Conservation (phyloP, 2,329 filamentous ascomycete genomes). For the Pseudopithomyces chartarum region DNA sequence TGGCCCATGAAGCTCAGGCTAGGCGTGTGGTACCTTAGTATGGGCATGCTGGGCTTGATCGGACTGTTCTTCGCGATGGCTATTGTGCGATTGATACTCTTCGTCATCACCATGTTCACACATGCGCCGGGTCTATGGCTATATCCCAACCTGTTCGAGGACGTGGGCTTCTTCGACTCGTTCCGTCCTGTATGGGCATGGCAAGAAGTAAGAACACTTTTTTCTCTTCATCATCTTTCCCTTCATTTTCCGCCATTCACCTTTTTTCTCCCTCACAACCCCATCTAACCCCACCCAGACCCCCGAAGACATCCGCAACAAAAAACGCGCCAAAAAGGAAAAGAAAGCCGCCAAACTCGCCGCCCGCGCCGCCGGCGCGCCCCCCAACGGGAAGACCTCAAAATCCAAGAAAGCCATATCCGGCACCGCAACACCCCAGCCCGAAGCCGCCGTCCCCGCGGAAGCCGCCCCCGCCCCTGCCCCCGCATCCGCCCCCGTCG, state of each 20-base stretch:
- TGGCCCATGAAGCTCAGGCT: conserved; percentile 92
- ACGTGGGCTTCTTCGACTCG: conserved; percentile 97
- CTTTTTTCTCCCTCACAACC: not conserved
- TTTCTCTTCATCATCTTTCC: too few species aligned
- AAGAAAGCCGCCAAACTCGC: conserved; percentile 41
- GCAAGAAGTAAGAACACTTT: conserved; percentile 73
- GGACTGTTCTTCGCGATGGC: conserved; percentile 97
- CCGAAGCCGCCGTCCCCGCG: conserved; percentile 29
- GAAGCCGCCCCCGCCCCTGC: conserved; percentile 27
- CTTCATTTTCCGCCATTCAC: too few species aligned
- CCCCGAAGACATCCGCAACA: conserved; percentile 50
- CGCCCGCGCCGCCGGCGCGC: conserved; percentile 30
- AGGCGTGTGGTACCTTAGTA: conserved; percentile 96
- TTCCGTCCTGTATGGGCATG: conserved; percentile 97
- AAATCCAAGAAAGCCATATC: conserved; percentile 35
- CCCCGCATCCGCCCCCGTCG: conserved; percentile 20
- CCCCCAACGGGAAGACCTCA: conserved; percentile 29
- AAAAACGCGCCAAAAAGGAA: conserved; percentile 50
- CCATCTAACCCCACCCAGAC: conserved; percentile 26
- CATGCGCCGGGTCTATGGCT: conserved; percentile 92
- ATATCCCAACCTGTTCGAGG: conserved; percentile 97
- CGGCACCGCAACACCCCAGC: conserved; percentile 34
- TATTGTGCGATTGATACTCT: conserved; percentile 93
- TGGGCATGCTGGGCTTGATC: conserved; percentile 87
- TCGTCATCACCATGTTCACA: conserved; percentile 87